phyloP scores from a whole-genome alignment of 2,329 filamentous ascomycete species.

The Paecilomyces sp. region DNA sequence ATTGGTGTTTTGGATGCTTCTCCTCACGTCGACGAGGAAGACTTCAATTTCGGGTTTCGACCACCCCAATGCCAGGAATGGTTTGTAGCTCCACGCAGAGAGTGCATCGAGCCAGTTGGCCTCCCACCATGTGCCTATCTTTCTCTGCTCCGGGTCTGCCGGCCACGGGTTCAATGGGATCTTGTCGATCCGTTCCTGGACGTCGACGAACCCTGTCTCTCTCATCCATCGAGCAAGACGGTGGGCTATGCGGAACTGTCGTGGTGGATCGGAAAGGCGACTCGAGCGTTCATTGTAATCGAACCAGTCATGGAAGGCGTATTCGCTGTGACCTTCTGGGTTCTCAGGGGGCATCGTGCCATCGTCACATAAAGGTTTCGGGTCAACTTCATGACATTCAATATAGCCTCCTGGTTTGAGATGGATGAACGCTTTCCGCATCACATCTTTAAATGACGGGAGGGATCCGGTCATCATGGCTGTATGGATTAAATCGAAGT shows the following conservation, averaged over 20 bases:
- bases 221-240: slow-evolving; percentile 48
- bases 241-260: slow-evolving; percentile 47
- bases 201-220: slow-evolving; percentile 51
- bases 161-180: slow-evolving; percentile 49
- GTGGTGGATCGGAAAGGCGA: slow-evolving; percentile 34
- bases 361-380: slow-evolving; percentile 46
- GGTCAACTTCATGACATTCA: slow-evolving; percentile 39
- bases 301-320: slow-evolving; percentile 43
- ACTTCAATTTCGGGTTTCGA: slow-evolving; percentile 40
- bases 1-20: slow-evolving; percentile 30
- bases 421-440: slow-evolving; percentile 45
- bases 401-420: slow-evolving; percentile 50
- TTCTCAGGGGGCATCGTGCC: slow-evolving; percentile 44
- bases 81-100: slow-evolving; percentile 38
- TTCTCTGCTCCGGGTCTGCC: slow-evolving; percentile 38
- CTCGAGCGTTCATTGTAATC: slow-evolving; percentile 36
- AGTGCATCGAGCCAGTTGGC: slow-evolving; percentile 39
- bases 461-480: slow-evolving; percentile 53
- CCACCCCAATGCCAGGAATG: slow-evolving; percentile 36
- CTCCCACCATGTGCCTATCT: slow-evolving; percentile 44
- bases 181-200: slow-evolving; percentile 47
- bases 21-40: slow-evolving; percentile 37
- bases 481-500: slow-evolving; percentile 55
- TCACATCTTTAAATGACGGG: slow-evolving; percentile 49
- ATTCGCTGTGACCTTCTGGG: slow-evolving; percentile 25